Evolutionary conservation across 139 green algal species (phyloP), one percentile per base, ranked within the genome.

Genomic region (Coccomyxa sp.): DNA sequence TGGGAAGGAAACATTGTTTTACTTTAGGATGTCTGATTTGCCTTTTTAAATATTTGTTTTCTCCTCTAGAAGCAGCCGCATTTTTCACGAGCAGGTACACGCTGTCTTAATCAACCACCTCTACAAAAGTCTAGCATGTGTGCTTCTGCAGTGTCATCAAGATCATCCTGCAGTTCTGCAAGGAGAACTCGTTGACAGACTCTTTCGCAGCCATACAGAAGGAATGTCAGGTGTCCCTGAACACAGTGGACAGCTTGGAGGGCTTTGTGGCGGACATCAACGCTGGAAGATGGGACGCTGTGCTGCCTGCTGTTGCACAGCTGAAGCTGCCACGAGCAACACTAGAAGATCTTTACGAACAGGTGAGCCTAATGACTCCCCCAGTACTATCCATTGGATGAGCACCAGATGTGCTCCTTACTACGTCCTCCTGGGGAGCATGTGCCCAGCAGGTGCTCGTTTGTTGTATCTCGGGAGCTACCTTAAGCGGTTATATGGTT

Each of bases 131-230:
- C 38, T 51, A 51, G 38, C 38, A 11, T 51, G 38, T 51, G 38
- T 51, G 38, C 38, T 45, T 45, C 1, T 87, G 88, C 90, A 98
- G 95, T 91, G 93, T 98, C n/a, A 98, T 98, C 90, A 98, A 97
- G 79, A 93, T 99, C 82, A 96, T 99, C 30, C 88, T 99, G 11
- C 96, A 99, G 82, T 99, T 99, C 79, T 98, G 94, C 90, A 98
- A 98, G 79, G 96, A 99, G 88, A 97, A 98, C 85, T 90, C 89
- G 14, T 86, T 99, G 13, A 81, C 87, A 13, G 91, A 97, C 18
- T 97, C 96, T 0, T 97, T 98, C 82, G 10, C 14, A 79, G 45
- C 13, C 79, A 27, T 85, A 60, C 91, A 98, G 94, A 93, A 93
- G n/a, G 95, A 98, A 83, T 98, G 95, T 83, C 90, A 95, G 83